Conservation (phyloP, 768 basidiomycete genomes). For the Boletus subcaerulescens region DNA sequence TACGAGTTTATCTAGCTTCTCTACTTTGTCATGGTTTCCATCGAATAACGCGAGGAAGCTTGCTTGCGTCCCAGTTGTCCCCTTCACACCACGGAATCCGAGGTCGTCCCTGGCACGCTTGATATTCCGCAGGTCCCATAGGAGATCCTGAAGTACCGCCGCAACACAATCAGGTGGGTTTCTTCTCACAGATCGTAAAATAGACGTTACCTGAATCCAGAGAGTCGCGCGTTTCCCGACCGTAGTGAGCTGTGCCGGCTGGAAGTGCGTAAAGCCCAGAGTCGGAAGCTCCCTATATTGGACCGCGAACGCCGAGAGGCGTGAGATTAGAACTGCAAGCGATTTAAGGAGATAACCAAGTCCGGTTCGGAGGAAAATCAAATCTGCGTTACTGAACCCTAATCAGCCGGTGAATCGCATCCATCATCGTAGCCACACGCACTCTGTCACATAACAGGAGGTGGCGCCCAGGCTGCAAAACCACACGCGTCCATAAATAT, state of each 20-base stretch:
- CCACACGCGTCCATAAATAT: constrained; percentile 10
- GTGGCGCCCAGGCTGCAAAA: constrained; percentile 81
- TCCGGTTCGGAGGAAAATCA: constrained; percentile 92
- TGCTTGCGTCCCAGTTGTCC: constrained; percentile 98
- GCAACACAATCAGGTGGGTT: background rate
- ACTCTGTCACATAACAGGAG: constrained; percentile 99
- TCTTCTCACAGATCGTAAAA: background rate
- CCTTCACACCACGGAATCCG: constrained; percentile 97
- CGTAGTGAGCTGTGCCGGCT: constrained; percentile 96
- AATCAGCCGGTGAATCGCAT: constrained; percentile 11
- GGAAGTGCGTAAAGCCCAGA: constrained; percentile 97
- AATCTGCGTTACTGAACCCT: constrained; percentile 82
- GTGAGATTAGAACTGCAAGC: constrained; percentile 86
- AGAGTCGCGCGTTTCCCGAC: constrained; percentile 96
- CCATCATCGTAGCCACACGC: constrained; percentile 28
- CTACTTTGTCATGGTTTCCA: constrained; percentile 93
- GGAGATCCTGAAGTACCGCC: constrained; percentile 58
- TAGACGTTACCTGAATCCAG: constrained; percentile 78
- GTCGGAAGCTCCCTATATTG: constrained; percentile 88
- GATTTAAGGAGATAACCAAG: constrained; percentile 82
- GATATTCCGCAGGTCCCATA: constrained; percentile 96
- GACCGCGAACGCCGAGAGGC: constrained; percentile 79
- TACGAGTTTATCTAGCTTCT: constrained; percentile 83
- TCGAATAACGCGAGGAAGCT: constrained; percentile 94
- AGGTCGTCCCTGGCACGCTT: constrained; percentile 86